Conservation (phyloP, 2,329 filamentous ascomycete genomes). For the Fusarium chlamydosporum region DNA sequence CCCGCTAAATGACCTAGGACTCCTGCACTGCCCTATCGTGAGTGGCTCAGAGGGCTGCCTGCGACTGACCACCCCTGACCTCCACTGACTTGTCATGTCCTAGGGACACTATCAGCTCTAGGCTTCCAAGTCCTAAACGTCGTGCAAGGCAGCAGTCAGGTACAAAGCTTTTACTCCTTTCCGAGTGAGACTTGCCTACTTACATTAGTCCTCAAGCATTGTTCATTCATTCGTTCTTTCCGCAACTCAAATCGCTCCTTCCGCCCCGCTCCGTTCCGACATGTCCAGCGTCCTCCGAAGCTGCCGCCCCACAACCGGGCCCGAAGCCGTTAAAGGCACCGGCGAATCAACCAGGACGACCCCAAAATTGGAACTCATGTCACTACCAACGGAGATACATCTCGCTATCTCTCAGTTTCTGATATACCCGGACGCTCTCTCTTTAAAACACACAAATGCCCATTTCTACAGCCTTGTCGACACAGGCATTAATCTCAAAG, state of each 20-base stretch:
- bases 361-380: slow-evolving; percentile 55
- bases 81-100: slow-evolving; percentile 28
- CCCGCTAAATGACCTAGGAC: slow-evolving; percentile 37
- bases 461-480: slow-evolving; percentile 75
- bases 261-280: slow-evolving; percentile 18
- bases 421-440: slow-evolving; percentile 78
- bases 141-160: slow-evolving; percentile 48
- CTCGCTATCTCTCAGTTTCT: slow-evolving; percentile 71
- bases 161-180: slow-evolving; percentile 45
- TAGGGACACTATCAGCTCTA: slow-evolving; percentile 28
- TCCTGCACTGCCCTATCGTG: slow-evolving; percentile 29
- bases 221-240: neutral
- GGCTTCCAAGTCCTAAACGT: slow-evolving; percentile 26
- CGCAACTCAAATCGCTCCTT: neutral
- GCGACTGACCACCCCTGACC: slow-evolving; percentile 17
- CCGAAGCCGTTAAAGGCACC: slow-evolving; percentile 27
- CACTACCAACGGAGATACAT: slow-evolving; percentile 77
- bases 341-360: slow-evolving; percentile 3
- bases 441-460: slow-evolving; percentile 75
- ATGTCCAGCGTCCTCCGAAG: slow-evolving; percentile 45
- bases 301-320: slow-evolving; percentile 45
- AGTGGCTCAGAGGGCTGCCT: slow-evolving; percentile 41
- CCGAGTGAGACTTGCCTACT: neutral
- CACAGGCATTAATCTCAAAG: slow-evolving; percentile 75
- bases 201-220: neutral